Base-by-base conservation (phyloP, 208 protist species). In the Sergeia podlipaevii region DNA sequence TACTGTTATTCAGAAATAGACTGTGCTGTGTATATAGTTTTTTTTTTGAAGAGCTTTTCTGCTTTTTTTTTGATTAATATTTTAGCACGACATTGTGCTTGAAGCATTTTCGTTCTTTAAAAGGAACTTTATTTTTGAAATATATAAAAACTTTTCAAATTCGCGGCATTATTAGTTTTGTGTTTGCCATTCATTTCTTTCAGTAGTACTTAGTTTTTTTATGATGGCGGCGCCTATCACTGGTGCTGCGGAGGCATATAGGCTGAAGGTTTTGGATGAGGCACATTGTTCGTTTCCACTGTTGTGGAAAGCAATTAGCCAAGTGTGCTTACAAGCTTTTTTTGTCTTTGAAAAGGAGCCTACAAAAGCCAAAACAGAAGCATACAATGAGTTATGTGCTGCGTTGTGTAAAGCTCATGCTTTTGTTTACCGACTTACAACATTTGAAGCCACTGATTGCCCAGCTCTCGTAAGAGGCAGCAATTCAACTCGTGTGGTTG, bases 381-480 rank as follows among this genome's bases (percentile, higher is more conserved):
- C 60, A 20, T 88, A 88, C 46, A 78, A 74, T 46, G 62, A 66
- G 18, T 50, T 88, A 2, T 56, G 64, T 50, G 37, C 41, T 0
- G 56, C 70, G 29, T 54, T 88, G 18, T 75, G 65, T 33, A 65
- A 69, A 11, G 72, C 65, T 3, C 74, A 84, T 45, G 60, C 49
- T 17, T 50, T 71, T 6, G 80, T 88, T 20, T 88, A 88, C 34
- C 38, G 68, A 34, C 53, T 88, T 6, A 83, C 72, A 1, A 60
- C 80, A 23, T 84, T 72, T 34, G 38, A 79, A 37, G 90, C 76
- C 65, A 39, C 49, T 1, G 82, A 90, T 23, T 84, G 79, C 45
- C 86, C 86, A 6, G 61, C 75, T 5, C 64, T 93, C 23, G 77
- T 89, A 23, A 66, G 74, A 45, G 74, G 70, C 39, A 75, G 58